Evolutionary conservation across 305 asterid species (phyloP).

Genomic region (Fraxinus sp.): DNA sequence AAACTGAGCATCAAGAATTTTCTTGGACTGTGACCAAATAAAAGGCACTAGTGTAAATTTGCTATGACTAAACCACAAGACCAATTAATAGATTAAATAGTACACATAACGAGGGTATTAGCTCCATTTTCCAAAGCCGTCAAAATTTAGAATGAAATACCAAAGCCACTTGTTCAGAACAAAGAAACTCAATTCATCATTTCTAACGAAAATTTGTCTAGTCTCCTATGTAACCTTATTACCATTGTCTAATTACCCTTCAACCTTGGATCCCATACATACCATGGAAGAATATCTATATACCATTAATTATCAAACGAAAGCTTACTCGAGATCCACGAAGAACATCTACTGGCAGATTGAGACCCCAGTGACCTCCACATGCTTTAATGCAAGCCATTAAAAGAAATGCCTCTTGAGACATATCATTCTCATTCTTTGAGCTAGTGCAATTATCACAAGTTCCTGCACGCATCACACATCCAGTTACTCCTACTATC

Average conservation of each 20-base stretch:
- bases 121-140: conserved; percentile 4
- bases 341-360: conserved; percentile 86
- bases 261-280: conserved; percentile 1
- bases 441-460: conserved; percentile 91
- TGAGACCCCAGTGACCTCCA: conserved; percentile 88
- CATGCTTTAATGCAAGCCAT: conserved; percentile 82
- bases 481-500: conserved; percentile 14
- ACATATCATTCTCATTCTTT: conserved; percentile 65
- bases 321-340: conserved; percentile 94
- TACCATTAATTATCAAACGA: conserved; percentile 15
- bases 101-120: not conserved
- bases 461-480: conserved; percentile 55
- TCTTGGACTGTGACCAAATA: conserved; percentile 64
- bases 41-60: conserved; percentile 20
- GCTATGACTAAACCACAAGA: conserved; percentile 20
- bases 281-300: conserved; percentile 2
- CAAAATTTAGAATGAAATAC: not conserved
- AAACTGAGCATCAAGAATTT: conserved; percentile 66
- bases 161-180: conserved; percentile 12
- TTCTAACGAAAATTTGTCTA: conserved; percentile 10
- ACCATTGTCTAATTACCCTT: not conserved
- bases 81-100: not conserved
- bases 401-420: conserved; percentile 91
- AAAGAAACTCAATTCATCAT: conserved; percentile 12
- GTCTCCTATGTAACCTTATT: conserved; percentile 7